Evolutionary conservation across 257 asterid genomes (phyloP).

Genomic region (Petunia axillaris): DNA sequence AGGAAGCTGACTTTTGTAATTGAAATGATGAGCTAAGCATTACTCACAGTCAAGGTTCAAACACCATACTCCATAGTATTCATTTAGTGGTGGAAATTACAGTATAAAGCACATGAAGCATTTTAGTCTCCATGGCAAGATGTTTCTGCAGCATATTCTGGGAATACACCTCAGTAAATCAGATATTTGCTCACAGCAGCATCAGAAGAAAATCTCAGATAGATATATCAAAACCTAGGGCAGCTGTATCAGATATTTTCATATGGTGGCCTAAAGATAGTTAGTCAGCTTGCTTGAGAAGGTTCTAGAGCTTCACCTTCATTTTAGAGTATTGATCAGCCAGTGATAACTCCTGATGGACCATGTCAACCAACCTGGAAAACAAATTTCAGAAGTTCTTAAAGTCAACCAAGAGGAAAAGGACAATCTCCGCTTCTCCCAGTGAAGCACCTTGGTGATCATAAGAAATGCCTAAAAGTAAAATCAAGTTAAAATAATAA

Average conservation of each 20-base stretch:
- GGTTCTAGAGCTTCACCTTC: conserved; percentile 58
- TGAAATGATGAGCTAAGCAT: background rate
- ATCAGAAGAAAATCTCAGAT: conserved; percentile 17
- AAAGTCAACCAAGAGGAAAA: conserved; percentile 19
- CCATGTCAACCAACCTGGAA: conserved; percentile 84
- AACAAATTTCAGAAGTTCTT: conserved; percentile 32
- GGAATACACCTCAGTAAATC: background rate
- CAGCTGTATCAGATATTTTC: background rate
- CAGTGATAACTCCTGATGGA: conserved; percentile 89
- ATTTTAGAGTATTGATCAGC: conserved; percentile 87
- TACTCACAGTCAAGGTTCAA: conserved; percentile 13
- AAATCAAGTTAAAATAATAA: background rate
- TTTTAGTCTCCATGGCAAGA: background rate
- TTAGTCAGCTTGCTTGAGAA: conserved; percentile 9
- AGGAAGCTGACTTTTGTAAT: conserved; percentile 2
- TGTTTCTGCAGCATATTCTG: conserved; percentile 7
- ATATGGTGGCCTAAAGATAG: background rate
- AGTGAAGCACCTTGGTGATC: conserved; percentile 7
- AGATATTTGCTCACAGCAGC: background rate
- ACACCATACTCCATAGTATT: background rate
- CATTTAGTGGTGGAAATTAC: background rate
- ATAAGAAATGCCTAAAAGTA: conserved; percentile 2
- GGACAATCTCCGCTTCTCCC: conserved; percentile 5
- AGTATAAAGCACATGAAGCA: conserved; percentile 1
- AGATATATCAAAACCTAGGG: conserved; percentile 8